Percentiles rank a stretch among this genome's conserved stretches.
Evolutionary conservation across 495 filamentous ascomycete species (phyloP).

Genomic region (Penicillium nucicola): DNA sequence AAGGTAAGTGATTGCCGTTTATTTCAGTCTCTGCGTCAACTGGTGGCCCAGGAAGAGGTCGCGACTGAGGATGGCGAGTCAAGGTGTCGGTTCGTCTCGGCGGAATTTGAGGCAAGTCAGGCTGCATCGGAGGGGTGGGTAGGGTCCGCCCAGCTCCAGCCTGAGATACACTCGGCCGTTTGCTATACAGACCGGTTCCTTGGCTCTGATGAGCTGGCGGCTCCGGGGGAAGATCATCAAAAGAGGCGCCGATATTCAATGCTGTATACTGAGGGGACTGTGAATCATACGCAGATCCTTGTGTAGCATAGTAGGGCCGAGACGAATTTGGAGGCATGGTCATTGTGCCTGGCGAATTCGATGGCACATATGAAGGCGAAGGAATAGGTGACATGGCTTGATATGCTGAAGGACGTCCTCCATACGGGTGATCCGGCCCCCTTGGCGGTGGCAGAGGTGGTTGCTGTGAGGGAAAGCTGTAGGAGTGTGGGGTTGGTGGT

Average conservation of each 20-base stretch:
- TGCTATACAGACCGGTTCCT: constrained; percentile 25
- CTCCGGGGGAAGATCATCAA: constrained; percentile 44
- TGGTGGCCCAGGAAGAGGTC: constrained; percentile 60
- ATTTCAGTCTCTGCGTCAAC: constrained; percentile 38
- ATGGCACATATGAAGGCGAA: constrained; percentile 20
- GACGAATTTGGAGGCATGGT: constrained; percentile 19
- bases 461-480: constrained; percentile 31
- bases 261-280: constrained; percentile 27
- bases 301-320: constrained; percentile 26
- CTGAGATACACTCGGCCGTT: constrained; percentile 32
- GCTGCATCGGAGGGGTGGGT: constrained; percentile 37
- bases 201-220: constrained; percentile 44
- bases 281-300: constrained; percentile 26
- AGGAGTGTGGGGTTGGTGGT: constrained; percentile 32
- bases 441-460: constrained; percentile 46
- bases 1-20: not conserved
- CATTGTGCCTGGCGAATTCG: constrained; percentile 19
- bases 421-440: constrained; percentile 47
- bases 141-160: constrained; percentile 38
- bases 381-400: constrained; percentile 20
- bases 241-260: constrained; percentile 19
- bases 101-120: constrained; percentile 41
- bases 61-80: constrained; percentile 54
- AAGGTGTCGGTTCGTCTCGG: constrained; percentile 52
- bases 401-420: constrained; percentile 33